Percentiles rank a stretch among this genome's conserved stretches.
phyloP scores from a whole-genome alignment of 73 alveolate species.

The Paramecium bursaria region DNA sequence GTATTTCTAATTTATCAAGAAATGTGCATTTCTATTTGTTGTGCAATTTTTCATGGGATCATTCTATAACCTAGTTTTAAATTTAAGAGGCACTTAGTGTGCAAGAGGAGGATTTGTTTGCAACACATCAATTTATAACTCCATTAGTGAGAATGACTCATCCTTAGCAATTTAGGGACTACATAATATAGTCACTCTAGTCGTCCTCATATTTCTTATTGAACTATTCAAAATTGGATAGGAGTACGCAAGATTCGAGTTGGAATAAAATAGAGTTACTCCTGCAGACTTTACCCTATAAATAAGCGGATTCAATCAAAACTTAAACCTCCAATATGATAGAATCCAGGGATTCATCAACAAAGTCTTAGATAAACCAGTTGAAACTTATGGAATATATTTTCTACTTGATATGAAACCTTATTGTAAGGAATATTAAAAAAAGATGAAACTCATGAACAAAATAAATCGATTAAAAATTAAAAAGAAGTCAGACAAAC shows the following conservation, averaged over 20 bases:
- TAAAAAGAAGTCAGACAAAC: background rate
- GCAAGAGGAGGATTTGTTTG: slow-evolving; percentile 20
- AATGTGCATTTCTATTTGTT: slow-evolving; percentile 38
- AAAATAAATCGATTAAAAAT: background rate
- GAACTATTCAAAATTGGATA: slow-evolving; percentile 14
- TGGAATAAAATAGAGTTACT: background rate
- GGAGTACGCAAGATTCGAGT: background rate
- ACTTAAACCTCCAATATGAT: background rate
- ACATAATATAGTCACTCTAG: background rate
- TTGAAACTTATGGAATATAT: background rate
- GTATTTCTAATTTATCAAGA: slow-evolving; percentile 36
- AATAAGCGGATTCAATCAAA: slow-evolving; percentile 5
- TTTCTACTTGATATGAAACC: background rate
- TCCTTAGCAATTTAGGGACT: background rate
- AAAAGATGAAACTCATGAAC: background rate
- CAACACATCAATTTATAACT: slow-evolving; percentile 5
- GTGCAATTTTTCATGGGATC: slow-evolving; percentile 34
- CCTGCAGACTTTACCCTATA: slow-evolving; percentile 31
- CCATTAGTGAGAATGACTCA: background rate
- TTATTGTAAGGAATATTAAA: slow-evolving; percentile 6
- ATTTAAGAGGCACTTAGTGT: slow-evolving; percentile 15
- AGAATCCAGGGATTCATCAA: background rate
- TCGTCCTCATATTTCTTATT: slow-evolving; percentile 51
- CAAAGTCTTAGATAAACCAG: background rate
- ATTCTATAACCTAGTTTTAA: background rate